A percentile compares a stretch with the other conserved stretches of the same genome.
These are phyloP conservation scores for Parasarocladium wereldwijsianum DNA, from an alignment of 2,329 filamentous ascomycete species.

Conservation along the genomic window DNA sequence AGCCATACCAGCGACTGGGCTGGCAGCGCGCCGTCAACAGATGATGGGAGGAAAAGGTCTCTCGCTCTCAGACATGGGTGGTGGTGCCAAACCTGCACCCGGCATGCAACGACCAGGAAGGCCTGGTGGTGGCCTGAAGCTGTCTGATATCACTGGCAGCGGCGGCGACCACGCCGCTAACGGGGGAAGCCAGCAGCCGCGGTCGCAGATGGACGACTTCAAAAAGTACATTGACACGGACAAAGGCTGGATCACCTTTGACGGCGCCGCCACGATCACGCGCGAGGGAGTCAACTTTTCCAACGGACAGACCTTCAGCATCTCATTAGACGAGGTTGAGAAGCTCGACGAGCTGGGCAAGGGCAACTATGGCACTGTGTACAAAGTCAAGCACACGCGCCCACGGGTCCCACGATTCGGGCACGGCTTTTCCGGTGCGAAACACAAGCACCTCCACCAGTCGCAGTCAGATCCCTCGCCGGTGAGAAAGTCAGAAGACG, in stretches of 20 bases:
- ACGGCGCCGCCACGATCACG: conserved; percentile 81
- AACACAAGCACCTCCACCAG: conserved; percentile 22
- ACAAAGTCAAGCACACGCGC: conserved; percentile 82
- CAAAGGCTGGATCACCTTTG: conserved; percentile 81
- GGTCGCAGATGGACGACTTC: conserved; percentile 43
- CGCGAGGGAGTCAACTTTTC: conserved; percentile 84
- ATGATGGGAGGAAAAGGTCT: conserved; percentile 28
- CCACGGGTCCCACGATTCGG: conserved; percentile 42
- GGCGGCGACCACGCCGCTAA: conserved; percentile 7
- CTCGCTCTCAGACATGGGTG: conserved; percentile 41
- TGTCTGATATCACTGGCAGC: conserved; percentile 24
- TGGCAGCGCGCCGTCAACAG: conserved; percentile 9
- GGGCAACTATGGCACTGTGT: conserved; percentile 96
- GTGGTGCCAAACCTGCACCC: conserved; percentile 11
- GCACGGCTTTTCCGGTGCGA: conserved; percentile 37
- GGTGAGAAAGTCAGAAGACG: conserved; percentile 13
- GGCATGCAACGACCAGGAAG: conserved; percentile 14
- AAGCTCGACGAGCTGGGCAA: conserved; percentile 88
- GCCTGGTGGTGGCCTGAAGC: conserved; percentile 11
- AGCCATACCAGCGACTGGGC: conserved; percentile 28
- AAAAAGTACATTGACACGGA: conserved; percentile 81
- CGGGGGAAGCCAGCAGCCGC: conserved; percentile 20
- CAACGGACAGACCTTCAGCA: conserved; percentile 77
- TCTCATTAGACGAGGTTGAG: conserved; percentile 91
- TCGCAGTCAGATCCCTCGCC: conserved; percentile 20